These are phyloP conservation scores for Penicillium lividum DNA, from an alignment of 495 filamentous ascomycete genomes.

Conservation along the genomic window DNA sequence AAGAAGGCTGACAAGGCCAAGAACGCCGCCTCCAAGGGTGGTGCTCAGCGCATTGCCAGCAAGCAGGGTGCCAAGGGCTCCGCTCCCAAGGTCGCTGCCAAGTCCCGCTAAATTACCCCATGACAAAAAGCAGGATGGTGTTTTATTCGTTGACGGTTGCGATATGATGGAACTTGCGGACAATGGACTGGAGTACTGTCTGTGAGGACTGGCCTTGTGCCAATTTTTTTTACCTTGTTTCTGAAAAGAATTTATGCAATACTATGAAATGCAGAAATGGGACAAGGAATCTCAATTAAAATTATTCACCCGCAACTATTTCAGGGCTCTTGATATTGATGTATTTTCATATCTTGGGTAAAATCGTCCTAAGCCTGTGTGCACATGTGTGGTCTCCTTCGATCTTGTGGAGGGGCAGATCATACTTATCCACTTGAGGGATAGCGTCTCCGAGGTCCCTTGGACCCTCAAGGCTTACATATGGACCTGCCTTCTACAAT, in stretches of 20 bases:
- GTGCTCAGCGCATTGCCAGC: slow-evolving; percentile 75
- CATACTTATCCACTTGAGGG: not conserved
- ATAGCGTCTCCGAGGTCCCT: not conserved
- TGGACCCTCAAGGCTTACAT: not conserved
- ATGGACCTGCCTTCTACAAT: not conserved
- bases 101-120: slow-evolving; percentile 70
- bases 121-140: slow-evolving; percentile 30
- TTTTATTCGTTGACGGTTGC: slow-evolving; percentile 30
- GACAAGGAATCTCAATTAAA: slow-evolving; percentile 28
- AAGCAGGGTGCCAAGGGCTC: slow-evolving; percentile 98
- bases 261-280: slow-evolving; percentile 31
- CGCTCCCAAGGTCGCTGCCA: slow-evolving; percentile 80
- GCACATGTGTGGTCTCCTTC: not conserved
- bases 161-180: slow-evolving; percentile 36
- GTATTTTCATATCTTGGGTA: not conserved
- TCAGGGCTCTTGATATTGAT: not conserved
- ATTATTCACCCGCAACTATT: slow-evolving; percentile 16
- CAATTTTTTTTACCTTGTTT: slow-evolving; percentile 31
- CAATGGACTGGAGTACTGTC: slow-evolving; percentile 27
- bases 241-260: slow-evolving; percentile 32
- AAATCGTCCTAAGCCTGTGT: not conserved
- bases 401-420: not conserved
- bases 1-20: slow-evolving; percentile 99
- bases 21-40: slow-evolving; percentile 71
- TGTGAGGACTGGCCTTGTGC: slow-evolving; percentile 28